Base-by-base conservation (phyloP, 1,284 basidiomycete species). In the Porogramme epimiltina region DNA sequence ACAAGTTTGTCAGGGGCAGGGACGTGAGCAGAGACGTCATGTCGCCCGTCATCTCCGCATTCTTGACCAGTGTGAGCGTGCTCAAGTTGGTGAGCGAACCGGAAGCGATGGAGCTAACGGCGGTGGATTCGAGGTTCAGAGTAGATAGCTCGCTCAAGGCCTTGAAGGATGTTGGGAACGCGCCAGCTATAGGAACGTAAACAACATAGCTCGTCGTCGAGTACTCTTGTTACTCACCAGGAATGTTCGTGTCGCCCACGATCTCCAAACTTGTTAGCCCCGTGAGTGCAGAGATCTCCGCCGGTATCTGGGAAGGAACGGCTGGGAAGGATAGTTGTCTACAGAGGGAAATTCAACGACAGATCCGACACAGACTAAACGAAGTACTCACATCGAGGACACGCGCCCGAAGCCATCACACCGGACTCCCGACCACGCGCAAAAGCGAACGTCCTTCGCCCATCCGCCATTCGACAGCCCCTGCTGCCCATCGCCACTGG, bases 61-160 rank as follows among this genome's bases (percentile, higher is more conserved):
- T 81, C 59, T 71, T 70, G 24, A 76, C 67, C 19, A 81, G 64
- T 6, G 69, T 69, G 24, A 81, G 58, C 22, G 74, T 69, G 25
- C 65, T 67, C 25, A 73, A 56, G 2, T 69, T 67, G 11, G 66
- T 55, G 54, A 74, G 73, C 26, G 76, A 25, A 34, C 63, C 62
- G 48, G 73, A 63, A 2, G 73, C 72, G n/a, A 78, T 53, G 13
- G 70, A 58, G 16, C 65, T 66, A 36, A 82, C 68, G 1, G 70
- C 71, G 2, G 80, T 82, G 1, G 74, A 72, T 62, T 80, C 72
- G 4, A 80, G 62, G 51, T 77, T 70, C n/a, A 80, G 64, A 15
- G 63, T 69, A 25, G 66, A 62, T 16, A 82, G 66, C 9, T 64
- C 60, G 9, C 71, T 70, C 52, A 80, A 62, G 22, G 73, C 71